These are phyloP conservation scores for Sindora glabra DNA, from an alignment of 306 rosid species.

Conservation along the genomic window DNA sequence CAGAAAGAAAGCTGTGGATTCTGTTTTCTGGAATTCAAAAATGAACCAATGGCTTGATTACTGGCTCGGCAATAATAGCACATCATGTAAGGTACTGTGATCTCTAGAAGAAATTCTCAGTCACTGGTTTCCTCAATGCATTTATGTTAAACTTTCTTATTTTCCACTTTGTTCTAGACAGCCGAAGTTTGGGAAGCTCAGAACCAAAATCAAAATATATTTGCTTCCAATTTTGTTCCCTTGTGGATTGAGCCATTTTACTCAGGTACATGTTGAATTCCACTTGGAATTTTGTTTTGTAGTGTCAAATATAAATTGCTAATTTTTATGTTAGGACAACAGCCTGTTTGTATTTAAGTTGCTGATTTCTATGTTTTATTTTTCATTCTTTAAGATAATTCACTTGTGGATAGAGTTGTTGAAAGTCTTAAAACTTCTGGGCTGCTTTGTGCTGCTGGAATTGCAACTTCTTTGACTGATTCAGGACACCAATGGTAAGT, in stretches of 20 bases:
- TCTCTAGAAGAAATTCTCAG: neutral
- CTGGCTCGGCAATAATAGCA: slow-evolving; percentile 26
- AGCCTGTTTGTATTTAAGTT: neutral
- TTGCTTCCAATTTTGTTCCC: slow-evolving; percentile 53
- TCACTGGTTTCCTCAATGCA: too few species aligned
- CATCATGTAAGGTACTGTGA: neutral
- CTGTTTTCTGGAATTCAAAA: slow-evolving; percentile 42
- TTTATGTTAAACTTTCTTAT: neutral
- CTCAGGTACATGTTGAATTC: too few species aligned
- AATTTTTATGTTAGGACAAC: too few species aligned
- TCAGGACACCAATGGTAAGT: slow-evolving; percentile 44
- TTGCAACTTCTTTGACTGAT: slow-evolving; percentile 40
- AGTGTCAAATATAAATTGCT: too few species aligned
- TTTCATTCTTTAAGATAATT: slow-evolving; percentile 13
- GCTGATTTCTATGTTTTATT: neutral
- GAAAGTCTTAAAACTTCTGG: slow-evolving; percentile 40
- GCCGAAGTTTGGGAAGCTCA: slow-evolving; percentile 29
- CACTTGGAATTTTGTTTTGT: too few species aligned
- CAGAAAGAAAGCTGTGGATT: slow-evolving; percentile 34
- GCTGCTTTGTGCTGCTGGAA: slow-evolving; percentile 31
- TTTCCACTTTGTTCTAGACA: slow-evolving; percentile 24
- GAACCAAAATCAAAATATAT: slow-evolving; percentile 34
- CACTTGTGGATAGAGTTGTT: slow-evolving; percentile 24
- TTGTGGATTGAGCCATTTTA: slow-evolving; percentile 42
- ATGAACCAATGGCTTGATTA: slow-evolving; percentile 55